Base-by-base conservation (phyloP, 306 rosid genomes). In the Corylus avellana region DNA sequence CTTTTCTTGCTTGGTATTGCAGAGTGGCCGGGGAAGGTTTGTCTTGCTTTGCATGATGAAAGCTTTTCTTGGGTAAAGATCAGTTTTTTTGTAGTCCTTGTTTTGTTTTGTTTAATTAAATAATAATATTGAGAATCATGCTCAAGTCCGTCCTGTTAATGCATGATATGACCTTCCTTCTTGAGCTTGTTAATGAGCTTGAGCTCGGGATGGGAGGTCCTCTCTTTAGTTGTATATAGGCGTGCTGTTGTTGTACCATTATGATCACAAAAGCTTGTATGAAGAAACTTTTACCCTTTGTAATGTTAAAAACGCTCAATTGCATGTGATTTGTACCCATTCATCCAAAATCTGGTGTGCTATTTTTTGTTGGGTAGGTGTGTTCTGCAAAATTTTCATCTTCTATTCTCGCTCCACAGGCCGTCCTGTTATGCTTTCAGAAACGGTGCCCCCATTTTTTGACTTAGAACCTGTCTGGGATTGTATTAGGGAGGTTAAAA, bases 171-270 rank as follows among this genome's bases (percentile, higher is more conserved):
- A 59, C 88, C 77, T 51, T 72, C 74, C 57, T 82, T 75, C 70
- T 14, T 72, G 78, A 84, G 79, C 47, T 61, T 74, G 77, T 48
- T 78, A 83, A 70, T 42, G 75, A 86, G 57, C 82, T 84, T 70
- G 83, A 85, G 84, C 85, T 77, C 79, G 80, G 68, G 76, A 71
- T 72, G 63, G 32, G 68, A 32, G 76, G 67, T 22, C 50, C 72
- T 37, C 53, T 51, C 78, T 78, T 72, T 74, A 51, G 82, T 72
- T 88, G 93, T 88, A 77, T 64, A 91, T 89, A 86, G 72, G 77
- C 39, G 74, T 82, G 90, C 74, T 77, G 59, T 64, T 77, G 59
- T 64, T 78, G 80, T 79, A 79, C 83, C 64, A 66, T 79, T 75
- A 70, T 53, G 59, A 49, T 68, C 29, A 16, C 55, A 37, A 66